Conservation (phyloP, 805 yeast species). For the Schwanniomyces occidentalis region DNA sequence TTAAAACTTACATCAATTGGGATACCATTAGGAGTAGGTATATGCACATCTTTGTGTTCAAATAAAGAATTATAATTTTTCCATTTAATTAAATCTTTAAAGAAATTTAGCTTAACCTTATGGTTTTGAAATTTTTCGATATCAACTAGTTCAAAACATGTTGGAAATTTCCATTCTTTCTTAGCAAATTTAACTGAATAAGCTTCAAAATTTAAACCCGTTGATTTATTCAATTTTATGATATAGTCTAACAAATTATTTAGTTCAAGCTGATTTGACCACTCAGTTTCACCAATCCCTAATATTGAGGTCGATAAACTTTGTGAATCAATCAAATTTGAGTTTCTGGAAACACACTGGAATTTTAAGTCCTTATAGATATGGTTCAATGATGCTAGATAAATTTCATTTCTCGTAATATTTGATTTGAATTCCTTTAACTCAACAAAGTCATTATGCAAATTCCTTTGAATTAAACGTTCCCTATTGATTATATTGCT, state of each 20-base stretch:
- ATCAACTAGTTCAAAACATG: conserved; percentile 29
- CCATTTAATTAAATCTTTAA: conserved; percentile 24
- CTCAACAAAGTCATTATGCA: conserved; percentile 54
- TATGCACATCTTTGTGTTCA: neutral
- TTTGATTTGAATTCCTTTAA: conserved; percentile 14
- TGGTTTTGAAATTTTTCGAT: conserved; percentile 16
- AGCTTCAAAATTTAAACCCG: neutral
- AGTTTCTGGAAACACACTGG: conserved; percentile 47
- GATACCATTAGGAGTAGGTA: neutral
- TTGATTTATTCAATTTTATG: conserved; percentile 19
- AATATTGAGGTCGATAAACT: conserved; percentile 9
- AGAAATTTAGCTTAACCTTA: conserved; percentile 14
- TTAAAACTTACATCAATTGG: neutral
- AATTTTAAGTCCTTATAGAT: conserved; percentile 59
- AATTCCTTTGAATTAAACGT: conserved; percentile 41
- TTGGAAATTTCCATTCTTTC: conserved; percentile 17
- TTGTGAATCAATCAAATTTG: conserved; percentile 9
- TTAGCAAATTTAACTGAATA: neutral
- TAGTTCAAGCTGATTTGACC: conserved; percentile 33
- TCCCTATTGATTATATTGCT: conserved; percentile 59
- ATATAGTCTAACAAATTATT: conserved; percentile 31
- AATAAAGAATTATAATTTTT: conserved; percentile 17
- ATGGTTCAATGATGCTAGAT: conserved; percentile 49
- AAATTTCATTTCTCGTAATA: conserved; percentile 14
- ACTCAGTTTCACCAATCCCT: conserved; percentile 24